A percentile compares a stretch with the other conserved stretches of the same genome.
These are phyloP conservation scores for Phytophthora lateralis DNA, from an alignment of 352 stramenopile genomes.

Conservation along the genomic window DNA sequence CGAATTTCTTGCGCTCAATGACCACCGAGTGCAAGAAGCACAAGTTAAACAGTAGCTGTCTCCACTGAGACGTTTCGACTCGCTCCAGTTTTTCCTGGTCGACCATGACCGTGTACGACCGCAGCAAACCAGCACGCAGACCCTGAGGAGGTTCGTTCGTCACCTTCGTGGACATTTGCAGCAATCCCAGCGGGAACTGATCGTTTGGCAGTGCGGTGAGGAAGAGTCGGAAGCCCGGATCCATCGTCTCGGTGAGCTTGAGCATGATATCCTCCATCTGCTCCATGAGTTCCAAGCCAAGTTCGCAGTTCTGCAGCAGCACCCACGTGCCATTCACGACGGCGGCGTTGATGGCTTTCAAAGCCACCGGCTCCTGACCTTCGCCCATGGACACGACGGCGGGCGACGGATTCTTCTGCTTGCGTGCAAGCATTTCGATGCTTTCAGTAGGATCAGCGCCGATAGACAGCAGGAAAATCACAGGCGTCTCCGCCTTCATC, in stretches of 20 bases:
- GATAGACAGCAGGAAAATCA: constrained; percentile 98
- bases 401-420: constrained; percentile 96
- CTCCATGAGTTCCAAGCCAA: constrained; percentile 98
- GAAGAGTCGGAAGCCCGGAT: constrained; percentile 97
- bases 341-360: constrained; percentile 97
- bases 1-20: constrained; percentile 99
- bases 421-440: constrained; percentile 96
- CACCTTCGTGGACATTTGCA: constrained; percentile 99
- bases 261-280: constrained; percentile 98
- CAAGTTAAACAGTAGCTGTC: constrained; percentile 96
- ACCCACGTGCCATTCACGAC: constrained; percentile 98
- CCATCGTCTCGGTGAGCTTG: constrained; percentile 95
- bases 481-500: constrained; percentile 95
- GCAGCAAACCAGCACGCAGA: constrained; percentile 93
- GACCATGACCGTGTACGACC: constrained; percentile 98
- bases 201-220: constrained; percentile 97
- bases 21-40: constrained; percentile 99
- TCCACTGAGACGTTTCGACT: constrained; percentile 96
- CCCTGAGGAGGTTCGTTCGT: constrained; percentile 98
- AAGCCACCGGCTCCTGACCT: constrained; percentile 97
- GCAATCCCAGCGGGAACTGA: constrained; percentile 96
- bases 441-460: constrained; percentile 97
- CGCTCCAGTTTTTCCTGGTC: constrained; percentile 98
- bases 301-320: constrained; percentile 98
- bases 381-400: constrained; percentile 98